Evolutionary conservation across 2,329 filamentous ascomycete genomes (phyloP).

Genomic region (Alternaria alternata): DNA sequence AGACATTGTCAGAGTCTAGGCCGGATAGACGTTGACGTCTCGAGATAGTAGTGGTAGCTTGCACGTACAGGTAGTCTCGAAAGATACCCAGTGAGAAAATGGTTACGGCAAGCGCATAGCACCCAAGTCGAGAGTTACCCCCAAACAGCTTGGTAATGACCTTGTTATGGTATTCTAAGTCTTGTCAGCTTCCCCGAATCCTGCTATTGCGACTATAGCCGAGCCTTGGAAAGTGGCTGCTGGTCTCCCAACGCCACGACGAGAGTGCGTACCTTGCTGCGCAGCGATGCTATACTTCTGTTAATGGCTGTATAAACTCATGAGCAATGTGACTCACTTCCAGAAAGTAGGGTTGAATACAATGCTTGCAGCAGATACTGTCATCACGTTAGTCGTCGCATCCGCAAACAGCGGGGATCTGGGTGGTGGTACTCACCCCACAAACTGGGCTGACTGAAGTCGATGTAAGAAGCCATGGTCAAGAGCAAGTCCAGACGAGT

Average conservation of each 20-base stretch:
- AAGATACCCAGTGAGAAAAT: slow-evolving; percentile 94
- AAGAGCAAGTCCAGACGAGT: not conserved
- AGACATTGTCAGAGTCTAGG: slow-evolving; percentile 1
- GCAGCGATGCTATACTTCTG: slow-evolving; percentile 72
- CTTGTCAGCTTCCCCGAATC: slow-evolving; percentile 9
- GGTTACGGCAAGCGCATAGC: slow-evolving; percentile 85
- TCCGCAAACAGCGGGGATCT: not conserved
- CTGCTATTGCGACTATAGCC: not conserved
- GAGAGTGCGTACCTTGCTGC: slow-evolving; percentile 70
- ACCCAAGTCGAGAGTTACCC: slow-evolving; percentile 78
- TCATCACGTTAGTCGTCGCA: slow-evolving; percentile 12
- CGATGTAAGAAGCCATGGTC: slow-evolving; percentile 45
- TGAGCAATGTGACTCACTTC: slow-evolving; percentile 71
- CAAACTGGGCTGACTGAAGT: slow-evolving; percentile 57
- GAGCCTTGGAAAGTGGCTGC: not conserved
- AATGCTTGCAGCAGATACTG: slow-evolving; percentile 83
- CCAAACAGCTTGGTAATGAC: slow-evolving; percentile 86
- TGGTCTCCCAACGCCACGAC: not conserved
- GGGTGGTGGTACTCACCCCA: slow-evolving; percentile 52
- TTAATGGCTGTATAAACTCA: slow-evolving; percentile 3
- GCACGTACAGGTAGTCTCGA: slow-evolving; percentile 69
- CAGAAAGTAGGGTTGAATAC: slow-evolving; percentile 98
- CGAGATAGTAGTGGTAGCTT: not conserved
- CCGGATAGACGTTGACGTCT: not conserved
- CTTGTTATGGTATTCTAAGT: slow-evolving; percentile 86